Conservation (phyloP, 2,329 filamentous ascomycete species). For the Curvularia hawaiiensis region DNA sequence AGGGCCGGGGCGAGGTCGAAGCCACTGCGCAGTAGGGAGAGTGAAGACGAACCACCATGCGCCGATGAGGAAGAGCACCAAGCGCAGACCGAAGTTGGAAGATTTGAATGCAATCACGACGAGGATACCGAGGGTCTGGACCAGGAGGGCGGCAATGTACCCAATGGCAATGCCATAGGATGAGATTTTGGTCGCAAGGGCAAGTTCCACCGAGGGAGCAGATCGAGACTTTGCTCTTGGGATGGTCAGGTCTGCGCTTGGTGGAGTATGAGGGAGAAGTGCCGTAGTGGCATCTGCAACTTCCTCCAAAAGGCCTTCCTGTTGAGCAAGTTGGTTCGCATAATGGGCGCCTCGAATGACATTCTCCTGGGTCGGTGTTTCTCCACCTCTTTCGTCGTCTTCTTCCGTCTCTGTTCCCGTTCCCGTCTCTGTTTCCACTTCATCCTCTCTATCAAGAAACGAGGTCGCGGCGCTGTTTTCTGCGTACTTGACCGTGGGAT, state of each 20-base stretch:
- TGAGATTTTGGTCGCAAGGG: slow-evolving; percentile 87
- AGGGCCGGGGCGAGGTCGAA: slow-evolving; percentile 86
- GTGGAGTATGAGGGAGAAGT: slow-evolving; percentile 39
- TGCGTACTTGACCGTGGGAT: slow-evolving; percentile 63
- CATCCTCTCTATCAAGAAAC: slow-evolving; percentile 37
- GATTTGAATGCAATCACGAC: slow-evolving; percentile 67
- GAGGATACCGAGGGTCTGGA: slow-evolving; percentile 81
- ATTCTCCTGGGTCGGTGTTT: slow-evolving; percentile 24
- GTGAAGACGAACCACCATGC: slow-evolving; percentile 94
- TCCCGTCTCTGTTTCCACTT: slow-evolving; percentile 12
- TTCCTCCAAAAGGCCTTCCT: slow-evolving; percentile 34
- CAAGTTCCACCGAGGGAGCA: slow-evolving; percentile 68
- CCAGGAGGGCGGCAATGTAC: slow-evolving; percentile 82
- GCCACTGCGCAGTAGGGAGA: slow-evolving; percentile 84
- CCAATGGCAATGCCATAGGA: slow-evolving; percentile 93
- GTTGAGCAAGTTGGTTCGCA: slow-evolving; percentile 32
- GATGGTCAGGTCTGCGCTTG: slow-evolving; percentile 36
- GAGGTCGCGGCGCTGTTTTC: slow-evolving; percentile 28
- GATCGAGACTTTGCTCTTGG: slow-evolving; percentile 36
- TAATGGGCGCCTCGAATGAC: slow-evolving; percentile 33
- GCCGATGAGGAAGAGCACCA: slow-evolving; percentile 86
- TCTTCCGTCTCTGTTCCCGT: slow-evolving; percentile 13
- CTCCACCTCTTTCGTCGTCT: slow-evolving; percentile 16
- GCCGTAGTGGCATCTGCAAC: slow-evolving; percentile 45
- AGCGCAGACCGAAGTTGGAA: slow-evolving; percentile 81